Conservation (phyloP, 768 basidiomycete species). For the Amanita polypyramis region DNA sequence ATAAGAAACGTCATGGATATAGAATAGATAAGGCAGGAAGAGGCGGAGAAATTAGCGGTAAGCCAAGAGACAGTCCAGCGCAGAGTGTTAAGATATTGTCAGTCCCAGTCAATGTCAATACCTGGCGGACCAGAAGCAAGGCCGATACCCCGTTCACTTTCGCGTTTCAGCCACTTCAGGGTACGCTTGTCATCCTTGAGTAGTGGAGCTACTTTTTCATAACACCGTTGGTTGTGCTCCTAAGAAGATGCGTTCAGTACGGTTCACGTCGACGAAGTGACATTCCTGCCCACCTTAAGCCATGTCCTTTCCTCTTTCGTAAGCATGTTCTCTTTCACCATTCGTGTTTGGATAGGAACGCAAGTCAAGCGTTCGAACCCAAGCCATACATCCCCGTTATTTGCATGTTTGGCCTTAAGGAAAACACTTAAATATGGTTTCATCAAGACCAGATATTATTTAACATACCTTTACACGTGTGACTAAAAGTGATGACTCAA, state of each 20-base stretch:
- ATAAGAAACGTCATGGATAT: background rate
- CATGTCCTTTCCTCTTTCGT: slow-evolving; percentile 80
- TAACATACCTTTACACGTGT: slow-evolving; percentile 43
- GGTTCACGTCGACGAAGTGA: background rate
- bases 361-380: slow-evolving; percentile 89
- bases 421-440: background rate
- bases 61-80: slow-evolving; percentile 2
- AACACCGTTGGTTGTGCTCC: slow-evolving; percentile 76
- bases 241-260: slow-evolving; percentile 16
- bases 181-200: slow-evolving; percentile 76
- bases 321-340: slow-evolving; percentile 80
- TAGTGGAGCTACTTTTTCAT: slow-evolving; percentile 49
- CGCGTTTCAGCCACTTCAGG: slow-evolving; percentile 68
- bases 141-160: slow-evolving; percentile 68
- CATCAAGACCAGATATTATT: slow-evolving; percentile 1
- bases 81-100: slow-evolving; percentile 16
- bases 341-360: slow-evolving; percentile 86
- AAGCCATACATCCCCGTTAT: slow-evolving; percentile 71
- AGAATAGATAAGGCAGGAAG: background rate
- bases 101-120: slow-evolving; percentile 75
- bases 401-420: slow-evolving; percentile 55
- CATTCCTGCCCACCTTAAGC: slow-evolving; percentile 49
- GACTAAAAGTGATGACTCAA: slow-evolving; percentile 80
- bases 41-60: background rate
- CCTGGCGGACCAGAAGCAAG: slow-evolving; percentile 61